A percentile compares a stretch with the other conserved stretches of the same genome.
These are phyloP conservation scores for Fusarium stilboides DNA, from an alignment of 2,329 filamentous ascomycete genomes.

Conservation along the genomic window DNA sequence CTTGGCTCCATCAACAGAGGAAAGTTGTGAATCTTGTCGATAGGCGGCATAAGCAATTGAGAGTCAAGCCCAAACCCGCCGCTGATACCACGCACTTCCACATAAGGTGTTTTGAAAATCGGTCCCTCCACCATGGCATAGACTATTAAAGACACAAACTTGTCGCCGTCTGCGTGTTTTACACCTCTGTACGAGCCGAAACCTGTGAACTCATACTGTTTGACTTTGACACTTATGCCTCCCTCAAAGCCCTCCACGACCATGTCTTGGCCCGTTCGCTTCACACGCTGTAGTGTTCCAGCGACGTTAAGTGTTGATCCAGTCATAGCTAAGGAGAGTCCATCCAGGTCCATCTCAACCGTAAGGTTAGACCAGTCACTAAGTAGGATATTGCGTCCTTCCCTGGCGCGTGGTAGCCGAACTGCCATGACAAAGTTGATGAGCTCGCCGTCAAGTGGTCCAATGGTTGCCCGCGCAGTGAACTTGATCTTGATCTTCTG, in stretches of 20 bases:
- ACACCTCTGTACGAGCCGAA: background rate
- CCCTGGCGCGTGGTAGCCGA: background rate
- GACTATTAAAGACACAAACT: background rate
- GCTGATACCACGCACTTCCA: background rate
- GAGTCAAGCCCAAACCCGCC: background rate
- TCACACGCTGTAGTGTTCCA: background rate
- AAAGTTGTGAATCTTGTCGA: background rate
- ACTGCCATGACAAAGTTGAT: background rate
- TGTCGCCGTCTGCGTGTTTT: background rate
- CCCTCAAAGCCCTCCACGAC: background rate
- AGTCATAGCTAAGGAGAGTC: background rate
- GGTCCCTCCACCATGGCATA: background rate
- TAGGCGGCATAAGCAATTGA: accelerated
- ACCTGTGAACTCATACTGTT: background rate
- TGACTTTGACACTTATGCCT: background rate
- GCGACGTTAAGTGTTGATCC: background rate
- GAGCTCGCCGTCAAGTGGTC: background rate
- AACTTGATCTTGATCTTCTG: background rate
- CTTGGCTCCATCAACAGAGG: background rate
- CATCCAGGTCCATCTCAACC: background rate
- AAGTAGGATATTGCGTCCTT: background rate
- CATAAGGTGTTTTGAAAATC: background rate
- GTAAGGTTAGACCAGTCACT: background rate
- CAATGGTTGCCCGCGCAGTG: background rate
- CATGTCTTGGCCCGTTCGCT: accelerated